Conservation (phyloP, 208 protist genomes). For the Leishmania aethiopica region DNA sequence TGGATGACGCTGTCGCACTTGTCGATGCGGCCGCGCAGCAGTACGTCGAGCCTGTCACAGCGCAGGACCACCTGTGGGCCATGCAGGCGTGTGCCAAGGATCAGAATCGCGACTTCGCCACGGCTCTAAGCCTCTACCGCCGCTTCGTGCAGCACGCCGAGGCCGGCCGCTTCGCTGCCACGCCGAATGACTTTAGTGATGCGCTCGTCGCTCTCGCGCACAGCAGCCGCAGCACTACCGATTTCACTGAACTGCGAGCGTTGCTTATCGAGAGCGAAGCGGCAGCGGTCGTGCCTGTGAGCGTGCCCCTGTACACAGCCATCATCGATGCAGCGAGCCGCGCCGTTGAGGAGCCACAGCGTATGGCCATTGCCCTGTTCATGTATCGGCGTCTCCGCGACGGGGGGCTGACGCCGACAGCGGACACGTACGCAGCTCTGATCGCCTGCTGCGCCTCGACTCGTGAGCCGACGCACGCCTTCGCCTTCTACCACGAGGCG, state of each 20-base stretch:
- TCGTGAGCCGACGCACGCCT: constrained; percentile 75
- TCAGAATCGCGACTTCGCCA: constrained; percentile 55
- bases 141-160: constrained; percentile 66
- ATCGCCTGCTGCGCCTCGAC: constrained; percentile 73
- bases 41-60: constrained; percentile 44
- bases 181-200: constrained; percentile 31
- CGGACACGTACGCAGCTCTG: constrained; percentile 78
- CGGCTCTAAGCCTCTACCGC: constrained; percentile 67
- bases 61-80: constrained; percentile 67
- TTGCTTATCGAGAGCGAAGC: constrained; percentile 61
- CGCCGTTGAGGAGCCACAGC: constrained; percentile 51
- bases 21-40: constrained; percentile 60
- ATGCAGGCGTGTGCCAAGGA: constrained; percentile 64
- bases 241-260: constrained; percentile 67
- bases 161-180: constrained; percentile 40
- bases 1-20: constrained; percentile 59
- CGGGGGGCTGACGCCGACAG: constrained; percentile 40
- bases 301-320: constrained; percentile 75
- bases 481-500: constrained; percentile 88
- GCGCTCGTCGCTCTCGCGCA: constrained; percentile 62
- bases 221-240: constrained; percentile 42
- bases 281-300: constrained; percentile 59
- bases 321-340: constrained; percentile 74
- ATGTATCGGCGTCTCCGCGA: constrained; percentile 85
- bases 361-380: constrained; percentile 71